Evolutionary conservation across 495 filamentous ascomycete species (phyloP), one percentile per base, ranked within the genome.

Genomic region (Aspergillus indologenus): DNA sequence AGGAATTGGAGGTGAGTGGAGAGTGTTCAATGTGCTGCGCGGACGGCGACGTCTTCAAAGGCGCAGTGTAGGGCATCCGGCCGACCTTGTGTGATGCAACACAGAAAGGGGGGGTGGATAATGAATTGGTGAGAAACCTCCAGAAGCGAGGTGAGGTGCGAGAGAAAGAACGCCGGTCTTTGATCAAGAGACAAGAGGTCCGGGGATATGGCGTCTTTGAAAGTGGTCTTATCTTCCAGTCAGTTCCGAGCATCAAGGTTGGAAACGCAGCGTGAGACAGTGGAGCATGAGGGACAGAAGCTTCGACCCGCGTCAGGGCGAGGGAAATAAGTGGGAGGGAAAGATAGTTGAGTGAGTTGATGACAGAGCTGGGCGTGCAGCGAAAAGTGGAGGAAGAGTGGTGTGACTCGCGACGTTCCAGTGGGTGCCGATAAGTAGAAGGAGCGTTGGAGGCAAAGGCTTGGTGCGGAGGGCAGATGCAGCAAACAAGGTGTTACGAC

Each of bases 31-130:
- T 85, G 88, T 68, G 81, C 69, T 67, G 85, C 77, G 88, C 83
- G 68, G 85, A 82, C 78, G 90, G 91, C 67, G 90, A 92, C 77
- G 83, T 79, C 79, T 88, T 87, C 66, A 85, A 82, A 53, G 92
- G 92, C 61, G 92, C 91, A 73, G 92, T 96, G 82, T 96, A 96
- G 79, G 92, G 92, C 92, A 96, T 96, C 75, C 78, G 74, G 74
- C 71, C 76, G 75, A 48, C 71, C 67, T 75, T 80, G 75, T 72
- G 74, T 69, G 64, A 62, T 68, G 62, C 53, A 68, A 75, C 69
- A 73, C 73, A 75, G 70, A 69, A 59, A 68, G 61, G 61, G 58
- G 61, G 58, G 58, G 20, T n/a, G 31, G 52, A 57, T 26, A 45
- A 52, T 50, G 54, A 45, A 20, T 20, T 46, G 43, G 22, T 53